Conservation (phyloP, 1,284 basidiomycete genomes). For the Volvariella volvacea region DNA sequence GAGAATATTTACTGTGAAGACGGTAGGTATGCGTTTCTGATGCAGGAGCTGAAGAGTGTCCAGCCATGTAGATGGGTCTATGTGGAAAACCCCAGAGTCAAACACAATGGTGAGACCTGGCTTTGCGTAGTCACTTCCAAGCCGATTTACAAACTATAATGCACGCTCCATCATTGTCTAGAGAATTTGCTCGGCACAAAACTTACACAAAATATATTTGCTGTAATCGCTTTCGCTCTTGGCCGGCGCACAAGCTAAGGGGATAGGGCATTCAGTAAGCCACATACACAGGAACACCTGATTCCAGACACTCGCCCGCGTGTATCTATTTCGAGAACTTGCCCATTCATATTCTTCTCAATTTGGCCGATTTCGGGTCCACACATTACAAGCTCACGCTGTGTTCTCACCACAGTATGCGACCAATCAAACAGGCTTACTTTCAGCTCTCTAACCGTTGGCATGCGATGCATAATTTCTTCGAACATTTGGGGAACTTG, state of each 20-base stretch:
- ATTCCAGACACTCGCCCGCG: constrained; percentile 22
- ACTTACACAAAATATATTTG: no score
- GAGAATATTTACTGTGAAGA: constrained; percentile 21
- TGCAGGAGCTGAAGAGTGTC: constrained; percentile 17
- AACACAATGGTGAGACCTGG: constrained; percentile 27
- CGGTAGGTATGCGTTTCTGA: constrained; percentile 16
- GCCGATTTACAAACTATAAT: not conserved
- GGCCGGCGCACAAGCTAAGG: no score
- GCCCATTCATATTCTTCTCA: not conserved
- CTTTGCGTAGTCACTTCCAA: constrained; percentile 12
- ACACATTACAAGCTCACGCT: constrained; percentile 20
- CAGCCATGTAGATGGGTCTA: constrained; percentile 15
- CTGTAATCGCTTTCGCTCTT: no score
- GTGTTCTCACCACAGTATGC: not conserved
- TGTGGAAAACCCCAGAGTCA: constrained; percentile 21
- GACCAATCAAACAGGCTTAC: constrained; percentile 11
- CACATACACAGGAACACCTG: not conserved
- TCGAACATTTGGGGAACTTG: constrained; percentile 22
- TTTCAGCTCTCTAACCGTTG: constrained; percentile 23
- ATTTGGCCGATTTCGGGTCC: constrained; percentile 21
- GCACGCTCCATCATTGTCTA: no score
- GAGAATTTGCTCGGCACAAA: no score
- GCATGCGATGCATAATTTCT: constrained; percentile 29
- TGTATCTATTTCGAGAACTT: constrained; percentile 18
- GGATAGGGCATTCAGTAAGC: no score